Evolutionary conservation across 2,329 filamentous ascomycete species (phyloP).

Genomic region (Leptographium lundbergii): DNA sequence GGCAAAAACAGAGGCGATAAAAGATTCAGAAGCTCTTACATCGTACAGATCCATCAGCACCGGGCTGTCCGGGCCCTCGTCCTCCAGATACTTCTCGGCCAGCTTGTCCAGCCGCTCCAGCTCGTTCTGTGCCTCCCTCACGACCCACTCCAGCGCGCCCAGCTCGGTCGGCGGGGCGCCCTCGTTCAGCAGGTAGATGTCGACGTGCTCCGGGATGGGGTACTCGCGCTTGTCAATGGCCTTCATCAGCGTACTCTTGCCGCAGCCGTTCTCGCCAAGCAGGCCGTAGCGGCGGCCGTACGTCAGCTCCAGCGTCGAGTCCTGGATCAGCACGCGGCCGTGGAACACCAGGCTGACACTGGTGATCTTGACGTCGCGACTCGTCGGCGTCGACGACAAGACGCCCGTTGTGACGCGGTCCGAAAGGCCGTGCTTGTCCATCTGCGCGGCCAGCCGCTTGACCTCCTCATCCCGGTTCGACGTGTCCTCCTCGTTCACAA

Average conservation of each 20-base stretch:
- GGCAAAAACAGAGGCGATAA: not conserved
- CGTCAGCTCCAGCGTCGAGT: constrained; percentile 85
- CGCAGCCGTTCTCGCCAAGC: constrained; percentile 96
- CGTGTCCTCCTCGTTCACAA: constrained; percentile 39
- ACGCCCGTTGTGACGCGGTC: constrained; percentile 98
- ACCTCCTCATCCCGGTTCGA: constrained; percentile 66
- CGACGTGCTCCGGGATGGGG: constrained; percentile 89
- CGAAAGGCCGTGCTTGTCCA: constrained; percentile 92
- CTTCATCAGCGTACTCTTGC: constrained; percentile 96
- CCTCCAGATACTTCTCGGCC: constrained; percentile 82
- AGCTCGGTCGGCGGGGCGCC: constrained; percentile 81
- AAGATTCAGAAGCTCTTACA: constrained; percentile 44
- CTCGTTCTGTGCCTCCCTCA: constrained; percentile 86
- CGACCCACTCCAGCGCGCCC: constrained; percentile 94
- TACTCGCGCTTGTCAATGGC: constrained; percentile 87
- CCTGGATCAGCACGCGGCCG: constrained; percentile 88
- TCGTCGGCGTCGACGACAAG: constrained; percentile 68
- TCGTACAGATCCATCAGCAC: constrained; percentile 92
- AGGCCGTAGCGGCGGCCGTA: constrained; percentile 89
- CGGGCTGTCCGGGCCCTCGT: constrained; percentile 81
- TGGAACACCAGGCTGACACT: constrained; percentile 93
- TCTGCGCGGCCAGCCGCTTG: constrained; percentile 78
- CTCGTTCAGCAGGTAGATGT: constrained; percentile 97
- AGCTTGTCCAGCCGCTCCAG: constrained; percentile 79
- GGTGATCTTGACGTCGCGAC: constrained; percentile 94